Base-by-base conservation (phyloP, 73 alveolate genomes). In the Loxodes magnus region DNA sequence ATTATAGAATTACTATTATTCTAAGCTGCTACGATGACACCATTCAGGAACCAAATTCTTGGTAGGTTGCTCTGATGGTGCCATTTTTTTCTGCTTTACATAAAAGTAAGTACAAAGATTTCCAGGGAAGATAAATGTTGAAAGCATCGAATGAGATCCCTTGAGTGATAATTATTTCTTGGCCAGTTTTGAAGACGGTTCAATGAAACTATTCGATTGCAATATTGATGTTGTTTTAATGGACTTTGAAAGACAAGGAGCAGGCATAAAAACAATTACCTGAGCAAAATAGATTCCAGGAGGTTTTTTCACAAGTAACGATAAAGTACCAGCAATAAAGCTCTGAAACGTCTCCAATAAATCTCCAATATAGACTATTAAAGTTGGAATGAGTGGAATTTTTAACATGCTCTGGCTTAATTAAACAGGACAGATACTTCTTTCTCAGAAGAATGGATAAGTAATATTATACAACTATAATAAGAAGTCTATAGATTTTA, bases 281-380 rank as follows among this genome's bases (percentile, higher is more conserved):
- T 85, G 96, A 93, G 64, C 66, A 33, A 67, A 79, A 36, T 67
- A 74, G 37, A 78, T 56, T 27, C 84, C 93, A n/a, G 96, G 96
- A 2, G 72, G 67, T 38, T 85, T 85, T 60, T 59, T 85, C 43
- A 73, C 83, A 0, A 37, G 77, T 24, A 75, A 67, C 39, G 64
- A 57, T 34, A 79, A 82, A 27, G 77, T 82, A 15, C 83, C 90
- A 2, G 76, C 82, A 43, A 37, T 85, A 38, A 79, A 79, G 38
- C 30, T 73, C 27, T 85, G 77, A 74, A 85, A 85, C 65, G 96
- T 70, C 0, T 82, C 93, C 31, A 60, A 71, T 12, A 51, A 64
- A 16, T 54, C 76, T 24, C 76, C 87, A 12, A 74, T 77, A 39
- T 36, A 58, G 26, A 44, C 71, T 17, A 38, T 77, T 1, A 79